Conservation (phyloP, 2,329 filamentous ascomycete species). For the Fusarium sp. region DNA sequence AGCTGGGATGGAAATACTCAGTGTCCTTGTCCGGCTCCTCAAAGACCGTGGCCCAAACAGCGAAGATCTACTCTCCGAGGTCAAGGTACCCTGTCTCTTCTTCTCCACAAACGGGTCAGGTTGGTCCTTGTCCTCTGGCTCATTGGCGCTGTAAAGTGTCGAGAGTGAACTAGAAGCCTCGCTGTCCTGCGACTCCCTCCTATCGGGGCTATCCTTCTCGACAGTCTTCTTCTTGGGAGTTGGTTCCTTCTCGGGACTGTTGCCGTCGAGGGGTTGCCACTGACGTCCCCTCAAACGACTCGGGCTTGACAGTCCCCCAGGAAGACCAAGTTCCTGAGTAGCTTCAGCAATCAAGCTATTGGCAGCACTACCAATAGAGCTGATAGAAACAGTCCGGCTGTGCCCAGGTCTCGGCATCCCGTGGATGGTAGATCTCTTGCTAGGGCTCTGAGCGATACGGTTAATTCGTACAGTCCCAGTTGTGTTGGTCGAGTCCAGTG, state of each 20-base stretch:
- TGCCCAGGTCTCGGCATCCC: conserved; percentile 29
- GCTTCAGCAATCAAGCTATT: conserved; percentile 55
- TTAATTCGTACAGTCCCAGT: conserved; percentile 35
- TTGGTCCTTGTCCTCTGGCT: conserved; percentile 52
- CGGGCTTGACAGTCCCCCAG: conserved; percentile 56
- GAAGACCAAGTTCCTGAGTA: conserved; percentile 49
- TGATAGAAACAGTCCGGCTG: conserved; percentile 42
- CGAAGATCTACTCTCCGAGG: conserved; percentile 16
- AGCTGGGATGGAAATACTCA: conserved; percentile 31
- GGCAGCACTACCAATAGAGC: conserved; percentile 49
- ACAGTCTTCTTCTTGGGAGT: conserved; percentile 1
- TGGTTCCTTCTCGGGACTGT: neutral
- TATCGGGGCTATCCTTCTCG: conserved; percentile 31
- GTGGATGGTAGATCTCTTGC: conserved; percentile 40
- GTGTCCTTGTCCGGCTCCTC: conserved; percentile 32
- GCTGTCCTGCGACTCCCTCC: conserved; percentile 52
- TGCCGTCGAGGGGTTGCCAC: conserved; percentile 35
- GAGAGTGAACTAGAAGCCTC: conserved; percentile 64
- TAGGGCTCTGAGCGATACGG: conserved; percentile 41
- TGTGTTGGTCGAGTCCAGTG: conserved; percentile 36
- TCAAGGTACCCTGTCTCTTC: neutral
- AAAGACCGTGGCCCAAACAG: conserved; percentile 33
- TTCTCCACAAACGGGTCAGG: conserved; percentile 49
- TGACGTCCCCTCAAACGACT: conserved; percentile 49
- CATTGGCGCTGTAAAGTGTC: conserved; percentile 66